Evolutionary conservation across 192 early-diverging fungal genomes (phyloP).

Genomic region (Rhizophagus sp.): DNA sequence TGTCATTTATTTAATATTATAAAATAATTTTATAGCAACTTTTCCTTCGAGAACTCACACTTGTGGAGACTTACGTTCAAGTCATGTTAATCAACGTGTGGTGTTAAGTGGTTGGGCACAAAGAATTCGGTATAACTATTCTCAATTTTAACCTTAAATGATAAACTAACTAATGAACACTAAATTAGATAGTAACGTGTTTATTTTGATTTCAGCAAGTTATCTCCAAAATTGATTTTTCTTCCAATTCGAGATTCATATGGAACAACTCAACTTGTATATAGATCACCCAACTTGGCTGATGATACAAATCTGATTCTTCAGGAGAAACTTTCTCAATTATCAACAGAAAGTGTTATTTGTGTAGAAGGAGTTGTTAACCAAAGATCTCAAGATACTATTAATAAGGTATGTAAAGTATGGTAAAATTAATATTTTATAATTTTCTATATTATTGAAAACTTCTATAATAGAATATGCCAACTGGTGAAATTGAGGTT

Average conservation of each 20-base stretch:
- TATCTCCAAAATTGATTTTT: constrained; percentile 75
- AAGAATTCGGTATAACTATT: constrained; percentile 49
- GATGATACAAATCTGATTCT: constrained; percentile 15
- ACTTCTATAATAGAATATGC: constrained; percentile 28
- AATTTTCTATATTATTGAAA: background rate
- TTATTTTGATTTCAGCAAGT: constrained; percentile 45
- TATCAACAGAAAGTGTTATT: constrained; percentile 75
- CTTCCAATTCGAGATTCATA: constrained; percentile 75
- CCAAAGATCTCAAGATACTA: constrained; percentile 50
- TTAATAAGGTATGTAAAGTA: constrained; percentile 42
- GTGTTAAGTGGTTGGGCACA: constrained; percentile 79
- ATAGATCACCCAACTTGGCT: constrained; percentile 33
- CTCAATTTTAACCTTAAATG: background rate
- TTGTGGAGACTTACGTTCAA: constrained; percentile 68
- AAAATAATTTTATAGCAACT: constrained; percentile 29
- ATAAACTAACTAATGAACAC: background rate
- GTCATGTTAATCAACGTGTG: constrained; percentile 64
- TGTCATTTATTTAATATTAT: background rate
- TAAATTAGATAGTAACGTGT: background rate
- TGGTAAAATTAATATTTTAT: background rate
- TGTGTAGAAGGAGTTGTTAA: constrained; percentile 65
- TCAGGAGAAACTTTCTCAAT: constrained; percentile 44
- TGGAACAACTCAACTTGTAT: constrained; percentile 76
- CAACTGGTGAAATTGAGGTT: constrained; percentile 74
- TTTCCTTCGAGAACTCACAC: constrained; percentile 67